Percentiles rank a stretch among this genome's conserved stretches.
Evolutionary conservation across 805 yeast genomes (phyloP).

Genomic region (Wickerhamiella sergipiensis): DNA sequence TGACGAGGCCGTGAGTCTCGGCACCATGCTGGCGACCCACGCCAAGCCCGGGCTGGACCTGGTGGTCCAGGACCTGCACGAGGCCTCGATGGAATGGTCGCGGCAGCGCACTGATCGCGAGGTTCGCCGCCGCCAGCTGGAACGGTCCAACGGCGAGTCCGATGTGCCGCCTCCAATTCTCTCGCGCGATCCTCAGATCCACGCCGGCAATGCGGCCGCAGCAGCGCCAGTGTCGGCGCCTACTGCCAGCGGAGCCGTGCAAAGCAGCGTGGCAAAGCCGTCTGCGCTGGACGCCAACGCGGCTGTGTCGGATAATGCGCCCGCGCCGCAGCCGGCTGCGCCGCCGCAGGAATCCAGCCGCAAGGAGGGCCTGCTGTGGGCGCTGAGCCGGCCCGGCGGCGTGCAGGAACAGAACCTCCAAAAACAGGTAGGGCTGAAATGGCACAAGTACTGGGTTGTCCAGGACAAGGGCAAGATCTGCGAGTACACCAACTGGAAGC

Average conservation of each 20-base stretch:
- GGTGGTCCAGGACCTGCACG: conserved; percentile 23
- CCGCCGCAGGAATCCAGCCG: conserved; percentile 7
- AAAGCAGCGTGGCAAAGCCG: background rate
- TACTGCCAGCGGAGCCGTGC: background rate
- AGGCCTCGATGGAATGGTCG: conserved; percentile 26
- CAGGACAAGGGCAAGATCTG: conserved; percentile 51
- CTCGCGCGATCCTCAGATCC: background rate
- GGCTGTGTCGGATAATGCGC: background rate
- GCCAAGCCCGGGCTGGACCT: conserved; percentile 23
- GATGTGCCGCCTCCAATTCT: background rate
- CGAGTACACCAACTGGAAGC: conserved; percentile 73
- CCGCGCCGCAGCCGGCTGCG: background rate
- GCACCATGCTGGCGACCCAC: conserved; percentile 17
- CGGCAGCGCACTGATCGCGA: conserved; percentile 28
- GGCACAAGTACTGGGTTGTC: conserved; percentile 87
- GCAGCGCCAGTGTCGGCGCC: background rate
- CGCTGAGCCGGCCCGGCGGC: conserved; percentile 28
- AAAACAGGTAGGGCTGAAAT: conserved; percentile 26
- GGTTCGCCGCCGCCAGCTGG: conserved; percentile 25
- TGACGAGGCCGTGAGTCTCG: conserved; percentile 18
- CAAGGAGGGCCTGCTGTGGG: conserved; percentile 33
- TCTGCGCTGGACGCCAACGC: background rate
- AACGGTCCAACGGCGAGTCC: conserved; percentile 18
- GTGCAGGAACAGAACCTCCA: conserved; percentile 23
- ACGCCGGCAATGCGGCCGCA: background rate